phyloP scores from a whole-genome alignment of 352 stramenopile genomes.

The Phytopythium chamaehyphon region DNA sequence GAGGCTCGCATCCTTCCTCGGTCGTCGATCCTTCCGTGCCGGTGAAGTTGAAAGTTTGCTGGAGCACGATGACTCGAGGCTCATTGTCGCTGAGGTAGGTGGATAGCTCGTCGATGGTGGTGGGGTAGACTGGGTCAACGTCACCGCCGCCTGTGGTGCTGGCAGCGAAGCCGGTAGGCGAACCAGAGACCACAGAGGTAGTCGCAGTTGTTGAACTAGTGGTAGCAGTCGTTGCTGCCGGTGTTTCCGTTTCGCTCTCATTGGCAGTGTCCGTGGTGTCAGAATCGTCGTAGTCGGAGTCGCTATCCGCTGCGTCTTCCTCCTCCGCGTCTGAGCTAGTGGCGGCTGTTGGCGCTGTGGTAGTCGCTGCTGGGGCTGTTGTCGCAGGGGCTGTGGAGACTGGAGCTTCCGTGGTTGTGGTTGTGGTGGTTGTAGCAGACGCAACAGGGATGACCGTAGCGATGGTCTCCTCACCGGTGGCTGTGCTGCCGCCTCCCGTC shows the following conservation, averaged over 20 bases:
- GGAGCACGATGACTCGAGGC: conserved; percentile 34
- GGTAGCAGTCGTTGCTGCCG: too few relatives aligned
- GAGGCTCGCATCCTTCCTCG: conserved; percentile 26
- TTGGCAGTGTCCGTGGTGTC: too few relatives aligned
- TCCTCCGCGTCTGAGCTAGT: background rate
- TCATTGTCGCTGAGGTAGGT: conserved; percentile 18
- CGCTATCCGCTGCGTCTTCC: background rate
- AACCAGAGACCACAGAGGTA: background rate
- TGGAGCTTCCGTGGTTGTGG: conserved; percentile 4
- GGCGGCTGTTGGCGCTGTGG: too few relatives aligned
- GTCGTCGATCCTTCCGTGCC: conserved; percentile 31
- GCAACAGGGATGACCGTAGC: too few relatives aligned
- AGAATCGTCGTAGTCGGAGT: background rate
- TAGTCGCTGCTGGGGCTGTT: background rate
- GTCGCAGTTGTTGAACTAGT: too few relatives aligned
- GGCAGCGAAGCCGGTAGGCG: conserved; percentile 13
- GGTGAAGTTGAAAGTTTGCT: conserved; percentile 32
- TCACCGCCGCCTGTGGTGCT: conserved; percentile 27
- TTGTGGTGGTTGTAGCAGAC: background rate
- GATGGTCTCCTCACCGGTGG: too few relatives aligned
- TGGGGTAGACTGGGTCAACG: conserved; percentile 22
- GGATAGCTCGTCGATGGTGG: conserved; percentile 23
- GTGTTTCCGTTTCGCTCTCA: too few relatives aligned
- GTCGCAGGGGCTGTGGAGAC: conserved; percentile 6
- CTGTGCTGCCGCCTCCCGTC: too few relatives aligned